Conservation (phyloP, 2,329 filamentous ascomycete species). For the Ceratocystis harringtonii region DNA sequence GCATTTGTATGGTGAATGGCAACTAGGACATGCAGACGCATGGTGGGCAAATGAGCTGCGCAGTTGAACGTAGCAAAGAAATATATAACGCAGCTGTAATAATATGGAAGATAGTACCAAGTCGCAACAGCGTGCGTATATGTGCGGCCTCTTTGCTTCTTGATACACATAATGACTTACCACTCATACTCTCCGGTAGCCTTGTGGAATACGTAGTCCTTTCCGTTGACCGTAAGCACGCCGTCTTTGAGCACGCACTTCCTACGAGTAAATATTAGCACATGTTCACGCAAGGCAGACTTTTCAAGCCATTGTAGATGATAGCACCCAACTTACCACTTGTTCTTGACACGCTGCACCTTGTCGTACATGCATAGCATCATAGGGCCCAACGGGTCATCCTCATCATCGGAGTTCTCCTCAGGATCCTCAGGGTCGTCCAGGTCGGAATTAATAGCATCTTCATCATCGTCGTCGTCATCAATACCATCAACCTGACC, state of each 20-base stretch:
- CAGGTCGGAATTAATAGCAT: constrained; percentile 96
- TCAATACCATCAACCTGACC: constrained; percentile 41
- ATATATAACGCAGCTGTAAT: neutral
- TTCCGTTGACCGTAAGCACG: constrained; percentile 80
- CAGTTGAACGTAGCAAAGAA: neutral
- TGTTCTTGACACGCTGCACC: constrained; percentile 97
- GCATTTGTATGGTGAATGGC: neutral
- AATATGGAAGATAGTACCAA: neutral
- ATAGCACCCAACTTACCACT: constrained; percentile 46
- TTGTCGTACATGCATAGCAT: constrained; percentile 99
- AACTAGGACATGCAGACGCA: too few species aligned
- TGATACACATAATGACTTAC: constrained; percentile 35
- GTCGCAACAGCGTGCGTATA: neutral
- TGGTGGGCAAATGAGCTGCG: neutral
- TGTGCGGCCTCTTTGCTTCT: neutral
- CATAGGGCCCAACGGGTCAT: constrained; percentile 69
- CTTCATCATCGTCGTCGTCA: constrained; percentile 57
- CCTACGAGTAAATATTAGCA: constrained; percentile 33
- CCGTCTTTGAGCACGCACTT: constrained; percentile 98
- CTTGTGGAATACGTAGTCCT: constrained; percentile 97
- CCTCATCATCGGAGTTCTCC: constrained; percentile 73
- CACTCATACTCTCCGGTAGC: constrained; percentile 96
- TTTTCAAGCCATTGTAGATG: neutral
- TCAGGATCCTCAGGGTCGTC: constrained; percentile 83
- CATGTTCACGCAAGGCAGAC: neutral